Percentiles rank a stretch among this genome's conserved stretches.
Conservation (phyloP, 176 grass and related monocot species). For the Triticum urartu region DNA sequence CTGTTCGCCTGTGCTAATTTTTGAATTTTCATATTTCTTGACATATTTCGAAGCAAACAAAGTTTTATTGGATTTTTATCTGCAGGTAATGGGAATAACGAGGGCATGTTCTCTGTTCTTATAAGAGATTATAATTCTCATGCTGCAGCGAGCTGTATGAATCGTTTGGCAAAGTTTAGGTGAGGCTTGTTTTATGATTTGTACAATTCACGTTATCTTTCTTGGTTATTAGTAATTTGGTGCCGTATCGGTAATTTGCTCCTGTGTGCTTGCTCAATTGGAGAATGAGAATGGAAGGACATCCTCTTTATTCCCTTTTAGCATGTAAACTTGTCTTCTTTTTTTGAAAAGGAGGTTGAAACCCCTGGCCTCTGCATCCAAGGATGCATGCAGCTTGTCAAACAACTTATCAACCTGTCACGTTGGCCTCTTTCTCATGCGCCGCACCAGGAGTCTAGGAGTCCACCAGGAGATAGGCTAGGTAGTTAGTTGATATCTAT, state of each 20-base stretch:
- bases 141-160: conserved; percentile 98
- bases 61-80: conserved; percentile 26
- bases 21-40: conserved; percentile 10
- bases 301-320: not conserved
- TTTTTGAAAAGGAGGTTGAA: too few relatives aligned
- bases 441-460: too few relatives aligned
- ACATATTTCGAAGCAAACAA: conserved; percentile 29
- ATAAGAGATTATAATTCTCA: conserved; percentile 98
- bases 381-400: too few relatives aligned
- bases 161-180: conserved; percentile 97
- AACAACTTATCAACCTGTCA: too few relatives aligned
- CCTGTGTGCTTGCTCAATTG: not conserved
- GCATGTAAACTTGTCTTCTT: too few relatives aligned
- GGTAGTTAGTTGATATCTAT: too few relatives aligned
- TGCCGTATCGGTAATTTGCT: not conserved
- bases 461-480: too few relatives aligned
- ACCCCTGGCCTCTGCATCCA: too few relatives aligned
- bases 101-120: conserved; percentile 86
- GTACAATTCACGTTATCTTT: not conserved
- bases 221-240: not conserved
- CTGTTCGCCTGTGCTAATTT: not conserved
- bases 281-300: conserved; percentile 2
- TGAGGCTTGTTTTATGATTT: conserved; percentile 29
- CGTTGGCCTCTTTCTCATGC: too few relatives aligned
- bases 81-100: conserved; percentile 92